Percentiles rank a stretch among this genome's conserved stretches.
Conservation (phyloP, 345 rosid species). For the Gossypium longicalyx region DNA sequence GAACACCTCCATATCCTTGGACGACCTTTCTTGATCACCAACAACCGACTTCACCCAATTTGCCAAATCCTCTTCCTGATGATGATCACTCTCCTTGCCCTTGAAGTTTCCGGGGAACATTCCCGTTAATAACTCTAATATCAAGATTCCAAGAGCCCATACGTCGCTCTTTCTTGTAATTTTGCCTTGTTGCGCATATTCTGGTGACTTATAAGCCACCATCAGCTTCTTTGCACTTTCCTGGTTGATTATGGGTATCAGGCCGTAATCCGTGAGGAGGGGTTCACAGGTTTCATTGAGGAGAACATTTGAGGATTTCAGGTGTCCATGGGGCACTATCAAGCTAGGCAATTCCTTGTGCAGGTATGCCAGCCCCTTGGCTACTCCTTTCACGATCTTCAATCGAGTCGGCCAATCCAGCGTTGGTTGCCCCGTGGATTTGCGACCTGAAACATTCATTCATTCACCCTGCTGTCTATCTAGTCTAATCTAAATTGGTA, state of each 20-base stretch:
- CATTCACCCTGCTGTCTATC: too few species aligned
- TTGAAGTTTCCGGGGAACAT: constrained; percentile 51
- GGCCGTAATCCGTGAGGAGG: constrained; percentile 61
- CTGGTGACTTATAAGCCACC: constrained; percentile 90
- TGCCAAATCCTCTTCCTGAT: constrained; percentile 32
- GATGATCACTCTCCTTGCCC: constrained; percentile 30
- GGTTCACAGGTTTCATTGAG: constrained; percentile 52
- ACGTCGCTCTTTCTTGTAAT: constrained; percentile 85
- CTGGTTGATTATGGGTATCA: constrained; percentile 72
- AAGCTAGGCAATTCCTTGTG: constrained; percentile 65
- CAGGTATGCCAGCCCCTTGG: constrained; percentile 62
- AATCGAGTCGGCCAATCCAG: constrained; percentile 75
- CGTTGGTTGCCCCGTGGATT: constrained; percentile 44
- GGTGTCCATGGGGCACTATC: constrained; percentile 81
- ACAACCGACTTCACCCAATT: constrained; percentile 46
- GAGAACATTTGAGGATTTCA: constrained; percentile 85
- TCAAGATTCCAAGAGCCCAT: constrained; percentile 72
- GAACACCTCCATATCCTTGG: constrained; percentile 26
- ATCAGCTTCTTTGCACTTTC: constrained; percentile 72
- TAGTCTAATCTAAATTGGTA: too few species aligned
- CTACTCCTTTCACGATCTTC: constrained; percentile 70
- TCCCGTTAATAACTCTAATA: constrained; percentile 73
- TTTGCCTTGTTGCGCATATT: constrained; percentile 51
- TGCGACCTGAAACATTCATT: constrained; percentile 36
- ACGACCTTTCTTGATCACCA: constrained; percentile 23